phyloP scores from a whole-genome alignment of 768 basidiomycete genomes.

The Tephrocybe rancida region DNA sequence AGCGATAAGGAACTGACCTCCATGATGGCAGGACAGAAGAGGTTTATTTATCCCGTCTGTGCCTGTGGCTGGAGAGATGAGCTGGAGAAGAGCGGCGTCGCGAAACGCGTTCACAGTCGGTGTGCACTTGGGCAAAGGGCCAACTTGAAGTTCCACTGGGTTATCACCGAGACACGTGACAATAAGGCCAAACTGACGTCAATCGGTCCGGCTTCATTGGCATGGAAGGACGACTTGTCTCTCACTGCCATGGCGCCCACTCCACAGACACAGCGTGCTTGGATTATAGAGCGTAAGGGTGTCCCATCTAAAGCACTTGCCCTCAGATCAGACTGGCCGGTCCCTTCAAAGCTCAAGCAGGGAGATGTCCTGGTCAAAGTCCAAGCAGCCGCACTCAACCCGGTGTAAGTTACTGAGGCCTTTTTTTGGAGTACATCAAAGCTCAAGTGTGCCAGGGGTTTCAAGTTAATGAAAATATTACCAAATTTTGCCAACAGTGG shows the following conservation, averaged over 20 bases:
- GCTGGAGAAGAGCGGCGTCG: slow-evolving; percentile 1
- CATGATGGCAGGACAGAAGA: slow-evolving; percentile 37
- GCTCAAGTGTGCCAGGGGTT: slow-evolving; percentile 46
- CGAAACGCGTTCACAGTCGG: slow-evolving; percentile 17
- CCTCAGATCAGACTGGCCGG: slow-evolving; percentile 37
- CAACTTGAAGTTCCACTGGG: slow-evolving; percentile 24
- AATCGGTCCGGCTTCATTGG: slow-evolving; percentile 1
- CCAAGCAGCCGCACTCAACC: slow-evolving; percentile 62
- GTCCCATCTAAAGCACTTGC: slow-evolving; percentile 32
- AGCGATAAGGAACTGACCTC: slow-evolving; percentile 39
- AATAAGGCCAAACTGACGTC: slow-evolving; percentile 7
- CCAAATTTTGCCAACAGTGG: slow-evolving; percentile 45
- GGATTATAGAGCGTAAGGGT: slow-evolving; percentile 37
- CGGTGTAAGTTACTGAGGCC: slow-evolving; percentile 45
- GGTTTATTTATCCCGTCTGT: slow-evolving; percentile 9
- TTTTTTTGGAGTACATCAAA: neutral
- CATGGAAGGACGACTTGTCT: neutral
- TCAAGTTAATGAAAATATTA: slow-evolving; percentile 53
- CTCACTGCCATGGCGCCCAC: slow-evolving; percentile 15
- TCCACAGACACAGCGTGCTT: slow-evolving; percentile 39
- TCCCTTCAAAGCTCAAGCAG: slow-evolving; percentile 32
- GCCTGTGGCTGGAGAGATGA: slow-evolving; percentile 6
- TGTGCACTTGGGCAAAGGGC: slow-evolving; percentile 47
- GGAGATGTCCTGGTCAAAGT: slow-evolving; percentile 38
- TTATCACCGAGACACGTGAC: slow-evolving; percentile 15